Evolutionary conservation across 352 stramenopile species (phyloP), one percentile per base, ranked within the genome.

Genomic region (Pythium scleroteichum): DNA sequence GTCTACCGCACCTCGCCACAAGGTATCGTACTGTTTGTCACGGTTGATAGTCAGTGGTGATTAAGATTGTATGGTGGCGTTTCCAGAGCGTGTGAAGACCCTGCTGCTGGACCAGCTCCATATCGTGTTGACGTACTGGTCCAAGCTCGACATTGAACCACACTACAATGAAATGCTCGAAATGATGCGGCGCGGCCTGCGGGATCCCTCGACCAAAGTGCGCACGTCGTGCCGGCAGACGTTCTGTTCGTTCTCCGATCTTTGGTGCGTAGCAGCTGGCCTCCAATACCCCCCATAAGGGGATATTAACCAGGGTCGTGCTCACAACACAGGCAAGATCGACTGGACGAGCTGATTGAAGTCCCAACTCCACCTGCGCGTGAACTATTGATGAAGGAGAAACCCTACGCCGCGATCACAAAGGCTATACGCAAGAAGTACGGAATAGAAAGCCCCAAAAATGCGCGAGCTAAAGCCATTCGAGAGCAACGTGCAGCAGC

Each of bases 41-140:
- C 27, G 16, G 6, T 38, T 64, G 29, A 19, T 33, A 10, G 29
- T 35, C 10, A 35, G 5, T 5, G 29, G 29, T 35, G 29, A 5
- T 35, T 10, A 35, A 35, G 5, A 35, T 35, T 35, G 29, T 35
- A 10, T 10, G 29, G 29, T 5, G 10, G 16, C 51, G 2, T 49
- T 47, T 61, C 24, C 40, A 92, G 83, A 83, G 8, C 80, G 77
- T 57, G 71, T 75, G 55, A 74, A 72, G 12, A 35, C 75, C 4
- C 50, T 92, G 27, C 45, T 92, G 19, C 44, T 89, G 16, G 77
- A 87, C 19, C 83, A 92, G 50, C 17, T 92, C 17, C 54, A 73
- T 10, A 64, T 88, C 26, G 63, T 87, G 24, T 68, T 88, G 5
- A 66, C 75, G 12, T 86, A 68, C 40, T 90, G 83, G 83, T 41